phyloP scores from a whole-genome alignment of 2,329 filamentous ascomycete genomes.

The Microcera coccophila region DNA sequence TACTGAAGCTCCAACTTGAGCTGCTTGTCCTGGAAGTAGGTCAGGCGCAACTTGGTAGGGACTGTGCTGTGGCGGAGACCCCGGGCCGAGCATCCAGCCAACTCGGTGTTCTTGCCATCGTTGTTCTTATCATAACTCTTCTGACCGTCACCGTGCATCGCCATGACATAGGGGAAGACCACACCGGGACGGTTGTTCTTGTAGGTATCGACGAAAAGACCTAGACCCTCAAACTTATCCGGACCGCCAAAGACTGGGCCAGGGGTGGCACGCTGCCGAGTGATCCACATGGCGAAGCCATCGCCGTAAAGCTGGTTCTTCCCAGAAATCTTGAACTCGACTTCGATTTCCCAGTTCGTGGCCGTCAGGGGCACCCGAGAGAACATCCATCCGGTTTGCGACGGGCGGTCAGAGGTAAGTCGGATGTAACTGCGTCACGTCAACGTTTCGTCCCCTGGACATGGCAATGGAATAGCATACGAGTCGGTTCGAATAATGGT shows the following conservation, averaged over 20 bases:
- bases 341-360: conserved; percentile 97
- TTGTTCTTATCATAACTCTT: conserved; percentile 88
- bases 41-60: conserved; percentile 81
- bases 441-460: conserved; percentile 17
- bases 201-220: conserved; percentile 96
- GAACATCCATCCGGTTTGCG: conserved; percentile 89
- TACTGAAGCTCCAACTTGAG: conserved; percentile 91
- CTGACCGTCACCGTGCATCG: conserved; percentile 91
- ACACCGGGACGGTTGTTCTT: conserved; percentile 98
- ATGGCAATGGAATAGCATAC: conserved; percentile 42
- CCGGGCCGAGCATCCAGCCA: conserved; percentile 91
- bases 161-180: conserved; percentile 97
- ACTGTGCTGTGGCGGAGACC: conserved; percentile 77
- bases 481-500: conserved; percentile 73
- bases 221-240: conserved; percentile 90
- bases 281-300: conserved; percentile 97
- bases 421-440: conserved; percentile 70
- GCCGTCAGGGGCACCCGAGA: conserved; percentile 91
- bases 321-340: conserved; percentile 93
- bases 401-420: conserved; percentile 83
- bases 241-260: conserved; percentile 84
- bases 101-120: conserved; percentile 88
- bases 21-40: conserved; percentile 94
- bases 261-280: conserved; percentile 76
- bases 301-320: conserved; percentile 89